Evolutionary conservation across 2,329 filamentous ascomycete genomes (phyloP).

Genomic region (Aspergillus floridensis): DNA sequence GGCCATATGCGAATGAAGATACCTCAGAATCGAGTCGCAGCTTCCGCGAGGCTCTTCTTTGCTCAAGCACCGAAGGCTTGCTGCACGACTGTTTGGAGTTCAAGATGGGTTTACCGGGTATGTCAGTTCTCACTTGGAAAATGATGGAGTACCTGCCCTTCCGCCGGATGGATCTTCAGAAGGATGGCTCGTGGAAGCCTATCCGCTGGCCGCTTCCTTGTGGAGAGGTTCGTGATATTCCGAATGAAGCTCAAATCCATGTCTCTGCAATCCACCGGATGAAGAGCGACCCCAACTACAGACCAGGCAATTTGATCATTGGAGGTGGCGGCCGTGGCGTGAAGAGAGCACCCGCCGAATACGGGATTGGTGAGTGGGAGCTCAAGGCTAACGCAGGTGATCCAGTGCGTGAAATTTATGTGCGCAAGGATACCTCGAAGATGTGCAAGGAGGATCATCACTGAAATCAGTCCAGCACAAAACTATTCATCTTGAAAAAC

Average conservation of each 20-base stretch:
- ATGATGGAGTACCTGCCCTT: constrained; percentile 82
- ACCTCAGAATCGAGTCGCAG: constrained; percentile 29
- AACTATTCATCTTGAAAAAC: neutral
- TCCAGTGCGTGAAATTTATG: constrained; percentile 66
- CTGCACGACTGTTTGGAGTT: constrained; percentile 72
- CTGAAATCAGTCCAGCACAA: neutral
- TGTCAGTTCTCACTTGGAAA: constrained; percentile 67
- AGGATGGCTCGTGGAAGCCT: constrained; percentile 72
- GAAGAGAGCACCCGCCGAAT: constrained; percentile 56
- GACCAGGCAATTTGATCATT: constrained; percentile 76
- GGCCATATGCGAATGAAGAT: constrained; percentile 20
- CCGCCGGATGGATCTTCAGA: constrained; percentile 71
- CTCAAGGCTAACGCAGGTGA: constrained; percentile 64
- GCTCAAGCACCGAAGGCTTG: constrained; percentile 51
- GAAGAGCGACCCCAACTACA: constrained; percentile 60
- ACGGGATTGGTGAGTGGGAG: constrained; percentile 71
- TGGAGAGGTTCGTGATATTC: constrained; percentile 75
- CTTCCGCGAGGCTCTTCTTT: constrained; percentile 60
- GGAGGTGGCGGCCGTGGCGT: constrained; percentile 74
- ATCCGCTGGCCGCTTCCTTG: constrained; percentile 77
- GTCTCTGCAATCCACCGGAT: constrained; percentile 72
- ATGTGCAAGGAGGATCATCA: constrained; percentile 26
- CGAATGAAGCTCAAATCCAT: constrained; percentile 67
- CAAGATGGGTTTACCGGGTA: constrained; percentile 54
- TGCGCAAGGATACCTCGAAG: constrained; percentile 42